Conservation (phyloP, 208 protist species). For the Trypanosoma rangeli region DNA sequence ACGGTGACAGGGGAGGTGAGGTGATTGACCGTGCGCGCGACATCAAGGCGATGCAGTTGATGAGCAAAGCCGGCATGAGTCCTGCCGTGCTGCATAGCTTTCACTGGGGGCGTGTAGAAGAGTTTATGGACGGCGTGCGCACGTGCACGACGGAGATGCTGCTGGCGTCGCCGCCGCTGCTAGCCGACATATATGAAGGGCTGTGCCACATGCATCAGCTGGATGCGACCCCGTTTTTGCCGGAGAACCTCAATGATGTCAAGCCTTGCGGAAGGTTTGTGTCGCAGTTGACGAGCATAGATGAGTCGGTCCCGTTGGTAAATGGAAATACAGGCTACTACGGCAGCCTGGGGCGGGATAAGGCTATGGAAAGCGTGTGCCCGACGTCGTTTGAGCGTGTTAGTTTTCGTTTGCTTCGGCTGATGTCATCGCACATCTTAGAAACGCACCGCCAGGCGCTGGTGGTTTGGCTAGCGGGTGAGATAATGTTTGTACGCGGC, state of each 20-base stretch:
- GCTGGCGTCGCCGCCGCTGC: constrained; percentile 45
- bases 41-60: constrained; percentile 66
- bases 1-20: constrained; percentile 60
- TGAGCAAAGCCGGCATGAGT: constrained; percentile 69
- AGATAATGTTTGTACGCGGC: constrained; percentile 56
- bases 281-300: not conserved
- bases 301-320: constrained; percentile 12
- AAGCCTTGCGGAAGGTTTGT: constrained; percentile 20
- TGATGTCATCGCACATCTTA: constrained; percentile 51
- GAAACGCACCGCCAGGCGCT: constrained; percentile 40
- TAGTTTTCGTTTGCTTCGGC: constrained; percentile 66
- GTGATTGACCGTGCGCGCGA: constrained; percentile 82
- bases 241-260: constrained; percentile 55
- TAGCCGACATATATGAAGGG: constrained; percentile 58
- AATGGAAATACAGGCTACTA: constrained; percentile 41
- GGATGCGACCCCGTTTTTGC: constrained; percentile 51
- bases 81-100: constrained; percentile 80
- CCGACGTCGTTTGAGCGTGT: constrained; percentile 79
- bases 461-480: constrained; percentile 43
- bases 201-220: constrained; percentile 62
- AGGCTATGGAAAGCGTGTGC: constrained; percentile 71
- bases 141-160: constrained; percentile 85
- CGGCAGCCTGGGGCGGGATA: constrained; percentile 36
- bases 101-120: constrained; percentile 82
- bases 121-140: constrained; percentile 73